Conservation (phyloP, 1,139 yeast genomes). For the Geotrichum bryndzae region DNA sequence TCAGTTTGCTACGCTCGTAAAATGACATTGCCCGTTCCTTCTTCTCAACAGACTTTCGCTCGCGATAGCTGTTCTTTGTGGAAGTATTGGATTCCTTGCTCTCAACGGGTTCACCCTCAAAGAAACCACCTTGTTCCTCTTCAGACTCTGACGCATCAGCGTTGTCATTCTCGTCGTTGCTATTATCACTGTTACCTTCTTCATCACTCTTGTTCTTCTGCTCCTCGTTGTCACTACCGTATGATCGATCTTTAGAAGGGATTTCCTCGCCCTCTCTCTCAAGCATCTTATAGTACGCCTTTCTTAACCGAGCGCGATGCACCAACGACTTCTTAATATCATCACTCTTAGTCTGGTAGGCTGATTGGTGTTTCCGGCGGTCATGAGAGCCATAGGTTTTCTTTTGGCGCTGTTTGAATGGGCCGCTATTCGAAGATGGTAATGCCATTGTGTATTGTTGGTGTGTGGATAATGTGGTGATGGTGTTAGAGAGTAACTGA, state of each 20-base stretch:
- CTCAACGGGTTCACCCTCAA: slow-evolving; percentile 4
- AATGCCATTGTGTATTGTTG: not conserved
- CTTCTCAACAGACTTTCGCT: slow-evolving; percentile 5
- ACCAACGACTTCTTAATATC: slow-evolving; percentile 73
- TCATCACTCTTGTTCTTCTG: slow-evolving; percentile 24
- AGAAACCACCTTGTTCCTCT: slow-evolving; percentile 11
- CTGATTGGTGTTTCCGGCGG: slow-evolving; percentile 10
- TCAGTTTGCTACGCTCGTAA: slow-evolving; percentile 29
- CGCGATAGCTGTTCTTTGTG: slow-evolving; percentile 17
- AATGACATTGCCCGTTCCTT: slow-evolving; percentile 36
- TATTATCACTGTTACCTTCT: slow-evolving; percentile 20
- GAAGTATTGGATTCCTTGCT: slow-evolving; percentile 20
- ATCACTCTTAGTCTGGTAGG: slow-evolving; percentile 26
- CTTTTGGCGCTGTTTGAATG: not conserved
- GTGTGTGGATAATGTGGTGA: not conserved
- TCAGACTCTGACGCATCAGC: not conserved
- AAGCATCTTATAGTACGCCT: slow-evolving; percentile 71
- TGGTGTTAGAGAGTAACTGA: not conserved
- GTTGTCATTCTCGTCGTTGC: slow-evolving; percentile 8
- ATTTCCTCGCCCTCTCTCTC: slow-evolving; percentile 55
- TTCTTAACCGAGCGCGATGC: slow-evolving; percentile 78
- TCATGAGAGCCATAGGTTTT: slow-evolving; percentile 1
- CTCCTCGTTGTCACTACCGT: slow-evolving; percentile 7
- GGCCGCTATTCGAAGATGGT: slow-evolving; percentile 1
- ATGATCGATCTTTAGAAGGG: slow-evolving; percentile 16